Evolutionary conservation across 768 basidiomycete genomes (phyloP).

Genomic region (Phlegmacium glaucopus): DNA sequence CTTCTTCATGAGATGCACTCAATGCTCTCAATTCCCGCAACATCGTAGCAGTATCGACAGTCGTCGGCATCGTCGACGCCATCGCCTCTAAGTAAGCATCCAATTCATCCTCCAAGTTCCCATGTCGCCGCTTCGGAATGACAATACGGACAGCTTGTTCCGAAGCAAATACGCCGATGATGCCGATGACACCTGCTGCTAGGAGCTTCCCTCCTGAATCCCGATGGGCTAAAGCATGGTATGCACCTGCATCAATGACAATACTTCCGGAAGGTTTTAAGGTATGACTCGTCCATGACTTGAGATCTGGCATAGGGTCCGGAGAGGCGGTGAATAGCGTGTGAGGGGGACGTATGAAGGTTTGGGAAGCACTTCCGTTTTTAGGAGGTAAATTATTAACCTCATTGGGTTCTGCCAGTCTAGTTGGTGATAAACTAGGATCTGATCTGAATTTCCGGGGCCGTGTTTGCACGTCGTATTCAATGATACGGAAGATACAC

Average conservation of each 20-base stretch:
- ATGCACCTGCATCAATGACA: conserved; percentile 86
- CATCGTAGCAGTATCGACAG: conserved; percentile 44
- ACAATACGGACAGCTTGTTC: conserved; percentile 92
- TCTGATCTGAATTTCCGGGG: conserved; percentile 4
- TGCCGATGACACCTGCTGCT: conserved; percentile 86
- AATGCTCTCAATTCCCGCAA: conserved; percentile 39
- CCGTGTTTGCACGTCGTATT: conserved; percentile 53
- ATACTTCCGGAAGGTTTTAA: conserved; percentile 85
- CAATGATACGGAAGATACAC: conserved; percentile 77
- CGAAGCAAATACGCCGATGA: conserved; percentile 87
- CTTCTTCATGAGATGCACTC: conserved; percentile 30
- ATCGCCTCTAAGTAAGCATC: conserved; percentile 34
- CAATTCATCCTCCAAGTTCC: conserved; percentile 26
- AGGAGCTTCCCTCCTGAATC: conserved; percentile 90
- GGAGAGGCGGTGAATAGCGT: conserved; percentile 81
- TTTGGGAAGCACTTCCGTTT: conserved; percentile 1
- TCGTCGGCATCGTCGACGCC: conserved; percentile 50
- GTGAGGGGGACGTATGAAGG: conserved; percentile 60
- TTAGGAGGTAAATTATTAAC: background rate
- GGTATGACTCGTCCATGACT: conserved; percentile 97
- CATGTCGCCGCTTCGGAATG: conserved; percentile 35
- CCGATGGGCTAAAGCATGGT: conserved; percentile 76
- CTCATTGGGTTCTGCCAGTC: background rate
- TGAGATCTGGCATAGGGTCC: conserved; percentile 78
- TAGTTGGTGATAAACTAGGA: conserved; percentile 16